phyloP scores from a whole-genome alignment of 495 filamentous ascomycete species.

The Cercophora newfieldiana region DNA sequence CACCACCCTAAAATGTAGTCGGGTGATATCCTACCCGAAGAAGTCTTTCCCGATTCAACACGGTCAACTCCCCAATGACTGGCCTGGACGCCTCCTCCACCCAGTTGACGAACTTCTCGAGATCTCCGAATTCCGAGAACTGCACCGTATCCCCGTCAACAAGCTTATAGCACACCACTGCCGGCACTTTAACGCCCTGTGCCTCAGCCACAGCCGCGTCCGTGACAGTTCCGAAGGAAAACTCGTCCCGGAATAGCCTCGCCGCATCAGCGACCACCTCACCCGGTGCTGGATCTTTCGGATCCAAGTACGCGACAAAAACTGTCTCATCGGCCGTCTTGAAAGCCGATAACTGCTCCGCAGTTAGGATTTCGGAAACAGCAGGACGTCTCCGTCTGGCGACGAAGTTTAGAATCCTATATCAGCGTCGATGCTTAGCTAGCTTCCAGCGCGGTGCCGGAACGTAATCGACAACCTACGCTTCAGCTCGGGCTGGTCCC shows the following conservation, averaged over 20 bases:
- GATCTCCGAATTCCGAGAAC: conserved; percentile 26
- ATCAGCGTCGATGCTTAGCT: background rate
- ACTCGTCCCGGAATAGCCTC: conserved; percentile 34
- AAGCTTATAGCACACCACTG: conserved; percentile 39
- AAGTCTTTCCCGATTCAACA: conserved; percentile 36
- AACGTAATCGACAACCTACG: conserved; percentile 22
- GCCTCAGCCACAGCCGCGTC: conserved; percentile 23
- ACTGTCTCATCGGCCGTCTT: conserved; percentile 38
- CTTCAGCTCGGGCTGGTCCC: conserved; percentile 33
- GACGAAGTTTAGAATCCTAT: conserved; percentile 37
- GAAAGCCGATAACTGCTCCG: conserved; percentile 30
- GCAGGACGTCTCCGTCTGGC: conserved; percentile 32
- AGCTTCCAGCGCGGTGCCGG: background rate
- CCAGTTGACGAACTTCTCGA: conserved; percentile 31
- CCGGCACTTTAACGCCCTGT: conserved; percentile 23
- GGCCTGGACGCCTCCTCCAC: conserved; percentile 33
- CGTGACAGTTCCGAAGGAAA: conserved; percentile 38
- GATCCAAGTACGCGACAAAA: conserved; percentile 40
- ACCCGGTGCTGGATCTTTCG: conserved; percentile 17
- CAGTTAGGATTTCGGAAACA: conserved; percentile 27
- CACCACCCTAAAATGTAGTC: background rate
- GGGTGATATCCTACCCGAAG: conserved; percentile 34
- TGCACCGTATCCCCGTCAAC: conserved; percentile 33
- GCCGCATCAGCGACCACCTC: conserved; percentile 33
- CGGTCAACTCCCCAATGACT: conserved; percentile 42